Evolutionary conservation across 495 filamentous ascomycete genomes (phyloP).

Genomic region (Penicillium atrosanguineum): DNA sequence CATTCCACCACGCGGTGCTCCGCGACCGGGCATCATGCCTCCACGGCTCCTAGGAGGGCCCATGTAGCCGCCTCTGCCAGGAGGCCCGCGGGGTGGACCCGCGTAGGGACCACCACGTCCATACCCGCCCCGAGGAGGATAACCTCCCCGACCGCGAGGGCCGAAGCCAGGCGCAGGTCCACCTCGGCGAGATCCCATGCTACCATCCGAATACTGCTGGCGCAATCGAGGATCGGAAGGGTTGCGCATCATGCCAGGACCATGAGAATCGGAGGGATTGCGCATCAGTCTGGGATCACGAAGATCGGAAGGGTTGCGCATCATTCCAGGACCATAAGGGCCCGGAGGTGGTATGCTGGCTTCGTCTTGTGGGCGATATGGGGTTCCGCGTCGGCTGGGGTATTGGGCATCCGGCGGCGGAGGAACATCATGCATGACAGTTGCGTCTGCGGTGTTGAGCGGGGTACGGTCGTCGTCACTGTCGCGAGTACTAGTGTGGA

Average conservation of each 20-base stretch:
- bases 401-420: slow-evolving; percentile 22
- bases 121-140: slow-evolving; percentile 57
- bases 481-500: slow-evolving; percentile 61
- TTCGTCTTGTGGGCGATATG: slow-evolving; percentile 58
- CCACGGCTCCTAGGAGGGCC: slow-evolving; percentile 30
- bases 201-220: slow-evolving; percentile 59
- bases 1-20: slow-evolving; percentile 49
- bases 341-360: slow-evolving; percentile 56
- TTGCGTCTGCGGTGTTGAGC: slow-evolving; percentile 60
- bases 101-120: slow-evolving; percentile 54
- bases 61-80: slow-evolving; percentile 36
- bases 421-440: slow-evolving; percentile 28
- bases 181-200: slow-evolving; percentile 54
- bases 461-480: slow-evolving; percentile 81
- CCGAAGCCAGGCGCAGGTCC: slow-evolving; percentile 46
- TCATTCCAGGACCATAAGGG: slow-evolving; percentile 37
- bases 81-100: slow-evolving; percentile 36
- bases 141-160: slow-evolving; percentile 15
- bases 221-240: slow-evolving; percentile 51
- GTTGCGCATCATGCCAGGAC: slow-evolving; percentile 25
- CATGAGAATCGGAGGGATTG: slow-evolving; percentile 13
- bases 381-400: slow-evolving; percentile 22
- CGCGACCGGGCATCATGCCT: slow-evolving; percentile 49
- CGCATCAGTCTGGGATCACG: slow-evolving; percentile 39
- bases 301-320: slow-evolving; percentile 45